Percentiles rank a stretch among this genome's conserved stretches.
phyloP scores from a whole-genome alignment of 441 rosid species.

The Sinapis alba region DNA sequence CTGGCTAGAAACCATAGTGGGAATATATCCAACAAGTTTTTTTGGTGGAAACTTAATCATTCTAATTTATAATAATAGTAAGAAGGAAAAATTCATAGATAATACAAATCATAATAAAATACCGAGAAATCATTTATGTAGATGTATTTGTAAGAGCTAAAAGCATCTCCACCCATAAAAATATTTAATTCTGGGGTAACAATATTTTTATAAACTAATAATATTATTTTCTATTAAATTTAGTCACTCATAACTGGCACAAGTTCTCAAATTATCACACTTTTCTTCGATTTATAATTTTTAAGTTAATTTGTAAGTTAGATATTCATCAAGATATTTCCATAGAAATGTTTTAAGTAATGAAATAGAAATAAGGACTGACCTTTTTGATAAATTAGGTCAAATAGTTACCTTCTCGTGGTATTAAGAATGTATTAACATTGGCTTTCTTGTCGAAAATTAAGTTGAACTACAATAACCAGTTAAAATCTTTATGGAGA shows the following conservation, averaged over 20 bases:
- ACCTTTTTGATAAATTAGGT: neutral
- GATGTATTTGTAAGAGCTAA: no score
- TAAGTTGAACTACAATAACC: constrained; percentile 3
- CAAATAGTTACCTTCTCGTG: neutral
- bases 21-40: constrained; percentile 9
- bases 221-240: no score
- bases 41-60: neutral
- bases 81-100: neutral
- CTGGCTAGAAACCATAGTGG: neutral
- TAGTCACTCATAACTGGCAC: no score
- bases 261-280: neutral
- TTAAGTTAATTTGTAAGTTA: neutral
- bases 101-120: neutral
- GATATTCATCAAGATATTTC: neutral
- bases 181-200: no score
- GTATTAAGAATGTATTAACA: neutral
- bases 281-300: neutral
- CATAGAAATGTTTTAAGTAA: neutral
- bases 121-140: no score
- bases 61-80: neutral
- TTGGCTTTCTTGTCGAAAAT: neutral
- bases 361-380: neutral
- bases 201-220: no score
- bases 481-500: constrained; percentile 9
- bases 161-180: no score